Base-by-base conservation (phyloP, 2,329 filamentous ascomycete species). In the Fusarium decemcellulare region DNA sequence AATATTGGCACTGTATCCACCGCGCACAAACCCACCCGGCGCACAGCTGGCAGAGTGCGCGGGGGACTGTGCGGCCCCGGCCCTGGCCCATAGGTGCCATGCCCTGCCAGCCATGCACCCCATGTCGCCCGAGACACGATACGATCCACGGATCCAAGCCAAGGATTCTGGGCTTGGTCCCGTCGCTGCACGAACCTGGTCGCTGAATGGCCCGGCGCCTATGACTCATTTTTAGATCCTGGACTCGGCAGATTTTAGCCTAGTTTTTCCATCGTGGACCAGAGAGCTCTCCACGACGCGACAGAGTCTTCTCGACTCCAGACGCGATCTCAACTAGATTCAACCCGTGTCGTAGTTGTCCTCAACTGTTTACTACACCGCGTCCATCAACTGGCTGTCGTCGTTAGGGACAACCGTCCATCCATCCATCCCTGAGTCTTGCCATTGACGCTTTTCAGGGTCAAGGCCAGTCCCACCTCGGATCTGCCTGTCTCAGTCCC, bases 221-320 rank as follows among this genome's bases (percentile, higher is more conserved):
- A 54, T 78, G 75, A 77, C 75, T 78, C 76, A 78, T 72, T 74
- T 74, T 75, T 76, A 73, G 74, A 75, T 68, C 65, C 75, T 48
- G 43, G 61, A 44, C 51, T 67, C 57, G 66, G 65, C 53, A 68
- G 60, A 43, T 63, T 29, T 34, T 64, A 62, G 59, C 23, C 47
- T 46, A 32, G 14, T 63, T 36, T 51, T 34, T 30, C 30, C 16
- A 12, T 29, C 9, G 16, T 30, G 23, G 16, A n/a, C 48, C 16
- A n/a, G 15, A 8, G 16, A 29, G 32, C 18, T 39, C 16, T 37
- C 32, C 42, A 61, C 36, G 58, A 70, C 62, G 67, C 62, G 58
- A 54, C 56, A 18, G 18, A 43, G 36, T 8, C 27, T 44, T n/a
- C 37, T 34, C 32, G 32, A 36, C 8, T 11, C 23, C 50, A 59